Evolutionary conservation across 1,284 basidiomycete species (phyloP).

Genomic region (Boletus smithii): DNA sequence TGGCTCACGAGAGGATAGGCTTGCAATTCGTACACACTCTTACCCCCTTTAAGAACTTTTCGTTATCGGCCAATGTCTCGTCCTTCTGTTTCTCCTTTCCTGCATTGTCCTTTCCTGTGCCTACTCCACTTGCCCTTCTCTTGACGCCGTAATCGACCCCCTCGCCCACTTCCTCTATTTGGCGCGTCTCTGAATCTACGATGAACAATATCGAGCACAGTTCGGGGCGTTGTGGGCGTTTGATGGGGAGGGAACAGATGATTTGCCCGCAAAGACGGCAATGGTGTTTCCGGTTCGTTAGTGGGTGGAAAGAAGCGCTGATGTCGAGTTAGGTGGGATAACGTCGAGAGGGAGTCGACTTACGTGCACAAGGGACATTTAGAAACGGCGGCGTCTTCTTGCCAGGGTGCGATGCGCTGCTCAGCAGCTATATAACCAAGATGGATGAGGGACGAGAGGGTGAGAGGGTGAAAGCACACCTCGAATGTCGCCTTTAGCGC

Average conservation of each 20-base stretch:
- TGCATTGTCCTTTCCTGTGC: conserved; percentile 27
- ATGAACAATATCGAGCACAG: conserved; percentile 79
- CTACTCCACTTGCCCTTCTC: conserved; percentile 35
- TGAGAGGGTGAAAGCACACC: conserved; percentile 37
- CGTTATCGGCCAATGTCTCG: conserved; percentile 49
- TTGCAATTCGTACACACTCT: conserved; percentile 83
- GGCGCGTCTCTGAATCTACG: conserved; percentile 68
- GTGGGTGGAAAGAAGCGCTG: conserved; percentile 79
- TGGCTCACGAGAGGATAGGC: conserved; percentile 70
- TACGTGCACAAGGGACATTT: conserved; percentile 86
- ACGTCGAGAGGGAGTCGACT: conserved; percentile 31
- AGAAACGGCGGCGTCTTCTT: conserved; percentile 73
- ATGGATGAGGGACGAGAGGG: conserved; percentile 9
- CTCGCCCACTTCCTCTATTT: conserved; percentile 83
- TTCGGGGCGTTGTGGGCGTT: conserved; percentile 62
- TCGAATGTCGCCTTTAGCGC: conserved; percentile 54
- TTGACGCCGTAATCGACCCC: conserved; percentile 83
- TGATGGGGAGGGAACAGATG: conserved; percentile 87
- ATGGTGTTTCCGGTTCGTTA: conserved; percentile 95
- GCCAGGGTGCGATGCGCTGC: conserved; percentile 94
- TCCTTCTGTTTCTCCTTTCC: conserved; percentile 42
- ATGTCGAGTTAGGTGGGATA: not conserved
- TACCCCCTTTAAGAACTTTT: conserved; percentile 80
- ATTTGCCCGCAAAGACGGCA: conserved; percentile 93
- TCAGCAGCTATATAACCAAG: conserved; percentile 73